These are phyloP conservation scores for Aspergillus jensenii DNA, from an alignment of 2,329 filamentous ascomycete species.

Conservation along the genomic window DNA sequence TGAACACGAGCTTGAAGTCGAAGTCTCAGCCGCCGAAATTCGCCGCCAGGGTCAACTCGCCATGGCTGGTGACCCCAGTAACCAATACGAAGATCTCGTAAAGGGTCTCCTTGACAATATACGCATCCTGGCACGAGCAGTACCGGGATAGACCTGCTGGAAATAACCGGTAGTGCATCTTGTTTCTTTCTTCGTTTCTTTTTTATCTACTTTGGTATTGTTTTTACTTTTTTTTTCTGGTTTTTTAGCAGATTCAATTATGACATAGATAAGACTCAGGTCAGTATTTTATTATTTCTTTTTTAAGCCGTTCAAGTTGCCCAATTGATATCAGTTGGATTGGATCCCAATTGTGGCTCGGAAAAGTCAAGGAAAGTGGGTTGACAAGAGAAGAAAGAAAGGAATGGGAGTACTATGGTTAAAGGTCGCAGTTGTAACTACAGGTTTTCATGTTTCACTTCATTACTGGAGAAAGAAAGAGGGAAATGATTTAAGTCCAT, in stretches of 20 bases:
- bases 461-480: too few species aligned
- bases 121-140: slow-evolving; percentile 44
- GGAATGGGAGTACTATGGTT: background rate
- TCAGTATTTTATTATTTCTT: background rate
- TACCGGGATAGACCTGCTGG: slow-evolving; percentile 27
- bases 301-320: background rate
- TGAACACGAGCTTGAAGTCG: slow-evolving; percentile 51
- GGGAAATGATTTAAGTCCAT: background rate
- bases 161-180: slow-evolving; percentile 14
- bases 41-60: slow-evolving; percentile 45
- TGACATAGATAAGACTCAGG: slow-evolving; percentile 5
- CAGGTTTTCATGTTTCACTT: background rate
- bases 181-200: background rate
- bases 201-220: background rate
- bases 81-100: slow-evolving; percentile 47
- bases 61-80: slow-evolving; percentile 37
- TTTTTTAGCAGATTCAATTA: background rate
- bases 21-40: slow-evolving; percentile 47
- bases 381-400: background rate
- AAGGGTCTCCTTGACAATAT: slow-evolving; percentile 52
- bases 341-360: background rate
- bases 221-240: slow-evolving; percentile 8
- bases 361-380: background rate
- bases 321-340: background rate
- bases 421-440: background rate